Percentiles rank a stretch among this genome's conserved stretches.
Evolutionary conservation across 768 basidiomycete species (phyloP).

Genomic region (Russula compacta): DNA sequence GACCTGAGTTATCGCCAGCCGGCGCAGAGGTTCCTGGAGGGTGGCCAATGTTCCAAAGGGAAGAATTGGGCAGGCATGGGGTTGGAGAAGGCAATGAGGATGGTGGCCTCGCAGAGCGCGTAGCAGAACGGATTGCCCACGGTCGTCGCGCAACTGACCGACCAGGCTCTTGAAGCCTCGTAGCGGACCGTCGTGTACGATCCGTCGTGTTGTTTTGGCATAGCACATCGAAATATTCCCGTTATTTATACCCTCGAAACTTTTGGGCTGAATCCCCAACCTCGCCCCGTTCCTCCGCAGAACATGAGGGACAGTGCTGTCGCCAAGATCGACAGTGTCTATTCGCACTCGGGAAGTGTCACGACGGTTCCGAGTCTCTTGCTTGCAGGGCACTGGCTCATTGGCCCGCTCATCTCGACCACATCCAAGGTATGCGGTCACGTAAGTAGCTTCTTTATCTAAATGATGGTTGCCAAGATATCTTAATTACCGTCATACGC

Average conservation of each 20-base stretch:
- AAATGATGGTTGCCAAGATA: background rate
- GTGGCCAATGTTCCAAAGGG: conserved; percentile 34
- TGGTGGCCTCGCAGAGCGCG: conserved; percentile 44
- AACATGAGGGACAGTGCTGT: background rate
- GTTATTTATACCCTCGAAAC: background rate
- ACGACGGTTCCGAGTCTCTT: background rate
- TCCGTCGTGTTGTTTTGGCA: background rate
- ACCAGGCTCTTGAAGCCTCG: conserved; percentile 50
- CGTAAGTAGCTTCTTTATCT: background rate
- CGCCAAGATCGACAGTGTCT: too few relatives aligned
- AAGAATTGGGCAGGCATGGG: conserved; percentile 52
- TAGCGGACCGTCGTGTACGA: conserved; percentile 18
- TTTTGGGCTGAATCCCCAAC: background rate
- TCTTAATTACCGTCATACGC: too few relatives aligned
- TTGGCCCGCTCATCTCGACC: background rate
- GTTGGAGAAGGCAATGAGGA: conserved; percentile 47
- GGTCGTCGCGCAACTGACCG: conserved; percentile 37
- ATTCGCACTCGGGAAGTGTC: too few relatives aligned
- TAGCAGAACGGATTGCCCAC: conserved; percentile 56
- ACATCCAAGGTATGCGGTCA: background rate
- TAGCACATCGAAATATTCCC: background rate
- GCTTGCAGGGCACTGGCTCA: background rate
- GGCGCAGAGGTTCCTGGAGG: conserved; percentile 32
- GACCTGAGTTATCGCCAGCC: conserved; percentile 12
- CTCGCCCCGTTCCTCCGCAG: background rate